A percentile compares a stretch with the other conserved stretches of the same genome.
Conservation (phyloP, 306 rosid genomes). For the Erythrophleum fordii region DNA sequence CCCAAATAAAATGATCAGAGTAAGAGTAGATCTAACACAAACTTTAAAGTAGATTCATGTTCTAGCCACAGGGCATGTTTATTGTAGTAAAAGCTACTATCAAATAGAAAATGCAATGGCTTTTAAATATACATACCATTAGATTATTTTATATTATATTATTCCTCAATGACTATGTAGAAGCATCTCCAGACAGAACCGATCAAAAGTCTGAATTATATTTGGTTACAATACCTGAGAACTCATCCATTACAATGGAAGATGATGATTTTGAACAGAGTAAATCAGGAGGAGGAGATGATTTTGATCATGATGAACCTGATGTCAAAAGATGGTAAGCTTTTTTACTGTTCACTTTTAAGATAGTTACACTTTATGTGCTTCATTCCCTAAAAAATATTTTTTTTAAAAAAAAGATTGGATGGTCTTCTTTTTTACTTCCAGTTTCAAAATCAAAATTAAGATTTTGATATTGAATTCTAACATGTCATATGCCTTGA, state of each 20-base stretch:
- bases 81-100: constrained; percentile 3
- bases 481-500: neutral
- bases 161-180: neutral
- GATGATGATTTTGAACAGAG: too few relatives aligned
- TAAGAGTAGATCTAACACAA: constrained; percentile 18
- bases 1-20: constrained; percentile 21
- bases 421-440: neutral
- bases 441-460: neutral
- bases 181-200: constrained; percentile 24
- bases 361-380: too few relatives aligned
- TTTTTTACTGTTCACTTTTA: too few relatives aligned
- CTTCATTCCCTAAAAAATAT: too few relatives aligned
- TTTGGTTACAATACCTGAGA: too few relatives aligned
- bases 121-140: neutral
- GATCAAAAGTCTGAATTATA: constrained; percentile 29
- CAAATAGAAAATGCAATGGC: neutral
- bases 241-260: too few relatives aligned
- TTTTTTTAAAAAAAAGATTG: too few relatives aligned
- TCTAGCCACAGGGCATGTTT: constrained; percentile 11
- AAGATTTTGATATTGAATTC: neutral
- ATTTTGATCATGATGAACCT: too few relatives aligned
- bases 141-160: neutral
- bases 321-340: too few relatives aligned
- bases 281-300: too few relatives aligned
- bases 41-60: constrained; percentile 20